Evolutionary conservation across 2,329 filamentous ascomycete genomes (phyloP), one percentile per base, ranked within the genome.

Genomic region (Epichloe scottii): DNA sequence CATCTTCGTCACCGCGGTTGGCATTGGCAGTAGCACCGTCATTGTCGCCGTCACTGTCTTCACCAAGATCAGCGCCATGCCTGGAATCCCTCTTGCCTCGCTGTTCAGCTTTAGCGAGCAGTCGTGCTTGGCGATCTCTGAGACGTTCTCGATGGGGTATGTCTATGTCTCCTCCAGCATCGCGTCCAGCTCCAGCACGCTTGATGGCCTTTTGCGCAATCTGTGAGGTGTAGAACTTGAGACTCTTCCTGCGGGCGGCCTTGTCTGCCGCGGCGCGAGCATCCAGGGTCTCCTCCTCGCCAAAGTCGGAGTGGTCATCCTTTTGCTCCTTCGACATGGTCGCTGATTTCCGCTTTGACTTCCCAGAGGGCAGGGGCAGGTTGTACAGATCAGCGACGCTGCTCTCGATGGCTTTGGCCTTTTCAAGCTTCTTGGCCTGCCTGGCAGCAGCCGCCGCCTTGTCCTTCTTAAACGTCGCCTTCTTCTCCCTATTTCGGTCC

Each of bases 221-320:
- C 66, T 98, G 93, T 3, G 90, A 95, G 2, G 94, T 97, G 77
- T 98, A 98, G 75, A 98, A 98, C 55, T 89, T 86, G 52, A 98
- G 78, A 56, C 82, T 89, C 75, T 94, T 95, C 76, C 93, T 95
- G 67, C 87, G 87, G 53, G 81, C 79, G 0, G 84, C 87, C 70
- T 98, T 98, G 61, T 95, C 88, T 41, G 86, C 87, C 1, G 88
- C 85, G 54, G 91, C 82, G 54, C 82, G 78, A 11, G 83, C 81
- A 50, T 89, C 88, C 53, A 97, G 78, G 4, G 75, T 71, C 15
- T 87, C 84, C 65, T 95, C 89, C 61, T 98, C 93, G 59, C 91
- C 93, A 63, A 98, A 91, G 71, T 98, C 93, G 3, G 89, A 95
- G 60, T 87, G 79, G 54, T 85, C 80, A 48, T 78, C 78, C 23